These are phyloP conservation scores for Elsinoe necatrix DNA, from an alignment of 2,329 filamentous ascomycete species.

Conservation along the genomic window DNA sequence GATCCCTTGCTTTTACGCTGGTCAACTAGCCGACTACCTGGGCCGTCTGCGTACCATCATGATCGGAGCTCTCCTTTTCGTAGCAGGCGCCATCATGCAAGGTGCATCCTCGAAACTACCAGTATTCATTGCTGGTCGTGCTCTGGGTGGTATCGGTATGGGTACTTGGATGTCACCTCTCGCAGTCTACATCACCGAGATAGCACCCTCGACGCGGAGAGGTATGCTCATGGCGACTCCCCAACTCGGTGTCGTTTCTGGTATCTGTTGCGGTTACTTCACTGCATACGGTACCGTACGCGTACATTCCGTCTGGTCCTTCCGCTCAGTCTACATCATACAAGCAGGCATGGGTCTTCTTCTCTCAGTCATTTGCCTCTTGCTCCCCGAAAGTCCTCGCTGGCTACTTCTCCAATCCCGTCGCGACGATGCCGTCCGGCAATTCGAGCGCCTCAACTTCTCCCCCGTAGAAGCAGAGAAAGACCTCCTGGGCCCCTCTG, in stretches of 20 bases:
- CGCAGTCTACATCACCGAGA: conserved; percentile 53
- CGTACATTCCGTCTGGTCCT: conserved; percentile 43
- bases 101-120: conserved; percentile 39
- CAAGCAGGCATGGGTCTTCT: conserved; percentile 36
- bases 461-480: conserved; percentile 40
- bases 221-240: conserved; percentile 20
- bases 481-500: conserved; percentile 33
- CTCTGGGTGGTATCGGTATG: conserved; percentile 51
- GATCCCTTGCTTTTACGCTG: conserved; percentile 48
- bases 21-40: conserved; percentile 47
- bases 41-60: conserved; percentile 44
- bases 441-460: conserved; percentile 34
- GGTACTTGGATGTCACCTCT: conserved; percentile 51
- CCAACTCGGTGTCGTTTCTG: conserved; percentile 31
- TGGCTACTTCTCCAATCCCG: conserved; percentile 48
- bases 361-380: conserved; percentile 34
- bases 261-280: conserved; percentile 51
- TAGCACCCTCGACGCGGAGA: conserved; percentile 45
- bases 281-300: conserved; percentile 48
- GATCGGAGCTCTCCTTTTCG: conserved; percentile 47
- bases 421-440: conserved; percentile 37
- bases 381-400: conserved; percentile 48
- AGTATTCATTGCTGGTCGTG: conserved; percentile 49
- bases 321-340: conserved; percentile 49
- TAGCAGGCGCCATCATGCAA: conserved; percentile 46